These are phyloP conservation scores for Cyclotella sp. DNA, from an alignment of 108 stramenopile genomes.

Conservation along the genomic window DNA sequence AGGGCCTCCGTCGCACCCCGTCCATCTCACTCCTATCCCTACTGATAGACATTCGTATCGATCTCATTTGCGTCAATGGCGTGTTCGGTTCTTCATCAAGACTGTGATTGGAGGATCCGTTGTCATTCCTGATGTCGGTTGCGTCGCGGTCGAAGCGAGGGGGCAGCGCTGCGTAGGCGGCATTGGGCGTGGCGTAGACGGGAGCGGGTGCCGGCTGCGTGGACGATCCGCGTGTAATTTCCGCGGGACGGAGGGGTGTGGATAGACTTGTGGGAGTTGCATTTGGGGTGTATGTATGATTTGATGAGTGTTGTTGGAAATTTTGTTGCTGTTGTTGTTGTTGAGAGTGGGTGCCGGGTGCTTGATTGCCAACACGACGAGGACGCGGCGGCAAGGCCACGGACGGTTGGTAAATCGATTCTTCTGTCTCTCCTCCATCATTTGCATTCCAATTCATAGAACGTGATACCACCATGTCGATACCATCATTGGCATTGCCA, in stretches of 20 bases:
- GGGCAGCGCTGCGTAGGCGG: neutral
- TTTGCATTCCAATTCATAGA: neutral
- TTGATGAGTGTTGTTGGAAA: too few species aligned
- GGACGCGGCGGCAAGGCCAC: neutral
- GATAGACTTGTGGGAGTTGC: neutral
- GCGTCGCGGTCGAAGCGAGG: neutral
- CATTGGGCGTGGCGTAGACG: constrained; percentile 2
- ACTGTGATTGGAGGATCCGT: neutral
- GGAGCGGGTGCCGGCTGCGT: neutral
- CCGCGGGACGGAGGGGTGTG: neutral
- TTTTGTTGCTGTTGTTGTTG: neutral
- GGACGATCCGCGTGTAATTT: neutral
- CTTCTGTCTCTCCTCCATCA: neutral
- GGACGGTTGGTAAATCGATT: neutral
- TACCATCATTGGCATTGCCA: too few species aligned
- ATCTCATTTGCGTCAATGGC: constrained; percentile 46
- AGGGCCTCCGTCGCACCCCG: constrained; percentile 7
- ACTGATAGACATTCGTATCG: constrained; percentile 26
- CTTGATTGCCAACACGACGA: neutral
- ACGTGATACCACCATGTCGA: too few species aligned
- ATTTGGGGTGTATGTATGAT: neutral
- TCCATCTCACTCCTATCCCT: constrained; percentile 42
- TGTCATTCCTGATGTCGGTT: neutral
- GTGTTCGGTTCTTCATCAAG: constrained; percentile 30
- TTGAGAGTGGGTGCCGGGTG: neutral